These are phyloP conservation scores for Lobulomyces angularis DNA, from an alignment of 192 early-diverging fungal species.

Conservation along the genomic window DNA sequence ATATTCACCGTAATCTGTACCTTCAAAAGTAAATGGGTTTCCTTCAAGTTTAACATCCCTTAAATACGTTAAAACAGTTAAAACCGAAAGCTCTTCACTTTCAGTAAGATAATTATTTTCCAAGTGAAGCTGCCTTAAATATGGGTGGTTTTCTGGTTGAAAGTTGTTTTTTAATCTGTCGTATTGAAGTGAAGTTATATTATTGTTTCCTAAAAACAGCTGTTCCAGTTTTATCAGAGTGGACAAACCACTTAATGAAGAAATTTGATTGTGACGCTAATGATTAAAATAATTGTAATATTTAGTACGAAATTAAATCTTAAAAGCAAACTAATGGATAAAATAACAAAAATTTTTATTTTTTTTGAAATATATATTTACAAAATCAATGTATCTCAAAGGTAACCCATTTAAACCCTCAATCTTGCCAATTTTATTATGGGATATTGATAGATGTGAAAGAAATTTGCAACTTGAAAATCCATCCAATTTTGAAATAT, in stretches of 20 bases:
- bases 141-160: conserved; percentile 7
- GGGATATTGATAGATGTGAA: conserved; percentile 24
- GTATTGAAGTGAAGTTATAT: conserved; percentile 13
- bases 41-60: conserved; percentile 14
- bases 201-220: conserved; percentile 25
- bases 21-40: conserved; percentile 19
- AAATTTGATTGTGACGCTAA: conserved; percentile 24
- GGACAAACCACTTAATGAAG: conserved; percentile 23
- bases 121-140: conserved; percentile 18
- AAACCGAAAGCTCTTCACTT: conserved; percentile 9
- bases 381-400: conserved; percentile 33
- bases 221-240: conserved; percentile 25
- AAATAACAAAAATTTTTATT: conserved; percentile 8
- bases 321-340: too few species aligned
- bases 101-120: conserved; percentile 20
- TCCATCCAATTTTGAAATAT: conserved; percentile 16
- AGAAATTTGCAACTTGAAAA: conserved; percentile 27
- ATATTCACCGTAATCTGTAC: background rate
- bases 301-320: background rate
- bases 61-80: conserved; percentile 17
- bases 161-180: too few species aligned
- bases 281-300: background rate
- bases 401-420: conserved; percentile 27
- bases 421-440: conserved; percentile 27
- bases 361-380: too few species aligned